Base-by-base conservation (phyloP, 2,329 filamentous ascomycete species). In the Teratosphaeria viscida region DNA sequence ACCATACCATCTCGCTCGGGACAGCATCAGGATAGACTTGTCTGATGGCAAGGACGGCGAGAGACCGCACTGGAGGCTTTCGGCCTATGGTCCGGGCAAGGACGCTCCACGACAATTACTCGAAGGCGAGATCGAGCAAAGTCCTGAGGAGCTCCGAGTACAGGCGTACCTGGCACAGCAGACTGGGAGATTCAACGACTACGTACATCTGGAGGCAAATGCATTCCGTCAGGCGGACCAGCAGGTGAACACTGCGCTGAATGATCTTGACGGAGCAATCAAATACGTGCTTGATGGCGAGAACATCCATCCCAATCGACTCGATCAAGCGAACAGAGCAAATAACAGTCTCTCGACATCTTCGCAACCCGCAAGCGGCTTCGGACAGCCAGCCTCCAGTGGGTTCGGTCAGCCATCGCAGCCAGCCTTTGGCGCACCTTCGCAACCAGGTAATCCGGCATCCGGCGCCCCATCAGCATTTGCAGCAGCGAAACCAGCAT, bases 91-190 rank as follows among this genome's bases (percentile, higher is more conserved):
- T 0, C 91, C 92, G 0, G 88, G 87, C 3, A 81, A 79, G 67
- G 83, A 91, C 66, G 84, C 88, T 1, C 92, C 92, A 0, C 84
- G 84, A 19, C 90, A 96, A 73, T 80, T 96, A 0, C 92, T 96
- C 68, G 90, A 90, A 57, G 91, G 90, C 1, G 79, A 83, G 5
- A 82, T 91, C 19, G 92, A 97, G 72, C 87, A 91, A 72, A 95
- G 90, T 68, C 87, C 88, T 49, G 92, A 97, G 72, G 92, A 97
- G 74, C 82, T 95, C 71, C 83, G 91, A 56, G 71, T 92, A 32
- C 76, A 78, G 26, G 86, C 90, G 70, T 92, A 92, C 69, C 78
- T 85, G 57, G 83, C 83, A 1, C 77, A 79, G 85, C 59, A 74
- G 23, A 3, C 16, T 29, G 55, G 55, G 23, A 14, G 37, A 29